phyloP scores from a whole-genome alignment of 208 protist species.

The Tritrichomonas foetus region DNA sequence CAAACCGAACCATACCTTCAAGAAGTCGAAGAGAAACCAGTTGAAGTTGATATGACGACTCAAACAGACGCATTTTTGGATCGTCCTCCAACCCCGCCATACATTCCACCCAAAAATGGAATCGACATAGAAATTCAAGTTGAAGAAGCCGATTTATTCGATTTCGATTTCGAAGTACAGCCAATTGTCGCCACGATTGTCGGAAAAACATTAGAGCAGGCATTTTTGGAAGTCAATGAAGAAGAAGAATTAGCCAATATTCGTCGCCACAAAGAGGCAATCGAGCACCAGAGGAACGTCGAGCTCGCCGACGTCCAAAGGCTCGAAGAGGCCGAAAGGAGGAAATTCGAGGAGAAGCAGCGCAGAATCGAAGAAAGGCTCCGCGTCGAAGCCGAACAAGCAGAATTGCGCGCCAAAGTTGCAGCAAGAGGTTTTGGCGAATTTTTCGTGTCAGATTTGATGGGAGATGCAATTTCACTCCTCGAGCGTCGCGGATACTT shows the following conservation, averaged over 20 bases:
- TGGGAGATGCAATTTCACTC: conserved; percentile 74
- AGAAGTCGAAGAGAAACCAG: conserved; percentile 24
- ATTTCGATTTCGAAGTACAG: conserved; percentile 89
- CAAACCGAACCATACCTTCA: conserved; percentile 32
- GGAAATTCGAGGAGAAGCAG: conserved; percentile 87
- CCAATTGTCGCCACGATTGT: conserved; percentile 89
- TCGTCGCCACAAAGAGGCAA: conserved; percentile 80
- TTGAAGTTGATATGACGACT: conserved; percentile 60
- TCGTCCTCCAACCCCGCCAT: conserved; percentile 77
- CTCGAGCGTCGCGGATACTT: conserved; percentile 86
- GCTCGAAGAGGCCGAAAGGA: conserved; percentile 79
- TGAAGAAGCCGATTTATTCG: conserved; percentile 63
- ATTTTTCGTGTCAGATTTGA: conserved; percentile 62
- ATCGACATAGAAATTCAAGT: conserved; percentile 87
- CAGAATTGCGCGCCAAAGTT: conserved; percentile 74
- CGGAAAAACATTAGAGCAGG: conserved; percentile 90
- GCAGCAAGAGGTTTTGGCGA: conserved; percentile 81
- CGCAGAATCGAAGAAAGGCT: conserved; percentile 81
- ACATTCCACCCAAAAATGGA: conserved; percentile 82
- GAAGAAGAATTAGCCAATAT: conserved; percentile 87
- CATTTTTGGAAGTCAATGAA: conserved; percentile 90
- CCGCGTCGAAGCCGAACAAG: conserved; percentile 71
- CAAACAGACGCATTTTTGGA: conserved; percentile 88
- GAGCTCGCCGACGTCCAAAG: conserved; percentile 84
- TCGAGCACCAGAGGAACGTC: conserved; percentile 82